Base-by-base conservation (phyloP, 2,329 filamentous ascomycete genomes). In the Penicillium expansum region DNA sequence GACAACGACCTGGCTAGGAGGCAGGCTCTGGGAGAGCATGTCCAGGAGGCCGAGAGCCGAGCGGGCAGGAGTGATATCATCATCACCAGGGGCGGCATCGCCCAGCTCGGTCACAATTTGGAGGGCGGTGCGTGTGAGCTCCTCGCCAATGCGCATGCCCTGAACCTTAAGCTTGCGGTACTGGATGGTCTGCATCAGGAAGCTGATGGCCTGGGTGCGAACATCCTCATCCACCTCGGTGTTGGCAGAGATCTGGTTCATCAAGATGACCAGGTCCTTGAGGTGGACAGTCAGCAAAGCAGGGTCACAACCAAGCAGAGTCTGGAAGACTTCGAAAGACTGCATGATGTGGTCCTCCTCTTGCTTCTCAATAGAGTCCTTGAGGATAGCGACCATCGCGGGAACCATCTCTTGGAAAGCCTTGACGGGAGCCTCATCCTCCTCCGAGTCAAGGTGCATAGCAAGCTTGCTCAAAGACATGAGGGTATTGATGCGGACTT, bases 91-190 rank as follows among this genome's bases (percentile, higher is more conserved):
- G 20, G 71, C 64, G 20, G 73, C 66, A 42, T 88, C 85, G 54
- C 91, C 89, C 20, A 97, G 85, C 80, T 97, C 93, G 9, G 92
- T 91, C 60, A 93, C 86, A 66, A 97, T 93, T 70, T 93, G 85
- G 76, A 97, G 85, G 70, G 89, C 87, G 79, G 92, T 94, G 72
- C 89, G 82, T 66, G 93, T 97, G 64, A 99, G 83, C 73, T 91
- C 86, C 68, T 93, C 87, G 58, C 91, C 92, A 73, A 97, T 86
- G 73, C 87, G 88, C 77, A 97, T 87, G 60, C 84, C 90, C 79
- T 97, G 94, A 53, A 97, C 87, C 83, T 97, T 97, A 79, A 97
- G 88, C 75, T 94, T 95, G 71, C 93, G 87, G 80, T 93, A 97
- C 62, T 90, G 87, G 29, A 96, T 90, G 63, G 86, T 89, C 79